phyloP scores from a whole-genome alignment of 768 basidiomycete species.

The Leucogyrophana mollusca region DNA sequence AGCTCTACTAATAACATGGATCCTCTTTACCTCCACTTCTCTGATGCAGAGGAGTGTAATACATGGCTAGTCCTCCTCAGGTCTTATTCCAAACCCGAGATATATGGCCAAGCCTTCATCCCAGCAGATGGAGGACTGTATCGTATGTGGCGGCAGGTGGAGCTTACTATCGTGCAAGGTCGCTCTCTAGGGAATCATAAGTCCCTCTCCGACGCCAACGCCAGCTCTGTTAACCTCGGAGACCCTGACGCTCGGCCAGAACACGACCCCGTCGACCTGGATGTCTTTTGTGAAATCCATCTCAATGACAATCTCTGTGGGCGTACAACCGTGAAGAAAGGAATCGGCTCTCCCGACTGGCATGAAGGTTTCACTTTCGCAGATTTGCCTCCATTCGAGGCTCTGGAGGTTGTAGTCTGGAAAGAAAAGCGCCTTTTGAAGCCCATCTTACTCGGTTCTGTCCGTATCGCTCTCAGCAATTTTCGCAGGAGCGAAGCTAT shows the following conservation, averaged over 20 bases:
- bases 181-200: slow-evolving; percentile 64
- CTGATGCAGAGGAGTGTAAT: slow-evolving; percentile 58
- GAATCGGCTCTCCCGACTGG: slow-evolving; percentile 72
- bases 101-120: slow-evolving; percentile 61
- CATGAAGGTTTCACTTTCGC: slow-evolving; percentile 74
- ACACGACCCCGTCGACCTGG: slow-evolving; percentile 58
- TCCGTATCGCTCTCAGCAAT: slow-evolving; percentile 63
- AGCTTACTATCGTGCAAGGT: slow-evolving; percentile 70
- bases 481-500: slow-evolving; percentile 72
- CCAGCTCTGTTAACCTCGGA: slow-evolving; percentile 25
- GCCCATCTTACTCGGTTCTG: slow-evolving; percentile 55
- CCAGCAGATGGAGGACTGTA: slow-evolving; percentile 71
- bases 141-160: slow-evolving; percentile 85
- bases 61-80: slow-evolving; percentile 80
- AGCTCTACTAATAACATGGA: slow-evolving; percentile 49
- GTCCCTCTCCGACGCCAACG: slow-evolving; percentile 22
- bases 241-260: slow-evolving; percentile 36
- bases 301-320: slow-evolving; percentile 67
- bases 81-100: slow-evolving; percentile 79
- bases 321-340: slow-evolving; percentile 72
- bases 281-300: slow-evolving; percentile 78
- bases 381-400: slow-evolving; percentile 78
- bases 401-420: slow-evolving; percentile 66
- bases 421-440: slow-evolving; percentile 64
- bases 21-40: slow-evolving; percentile 74